Percentiles rank a stretch among this genome's conserved stretches.
These are phyloP conservation scores for Trichocomaceae sp. DNA, from an alignment of 2,329 filamentous ascomycete genomes.

Conservation along the genomic window DNA sequence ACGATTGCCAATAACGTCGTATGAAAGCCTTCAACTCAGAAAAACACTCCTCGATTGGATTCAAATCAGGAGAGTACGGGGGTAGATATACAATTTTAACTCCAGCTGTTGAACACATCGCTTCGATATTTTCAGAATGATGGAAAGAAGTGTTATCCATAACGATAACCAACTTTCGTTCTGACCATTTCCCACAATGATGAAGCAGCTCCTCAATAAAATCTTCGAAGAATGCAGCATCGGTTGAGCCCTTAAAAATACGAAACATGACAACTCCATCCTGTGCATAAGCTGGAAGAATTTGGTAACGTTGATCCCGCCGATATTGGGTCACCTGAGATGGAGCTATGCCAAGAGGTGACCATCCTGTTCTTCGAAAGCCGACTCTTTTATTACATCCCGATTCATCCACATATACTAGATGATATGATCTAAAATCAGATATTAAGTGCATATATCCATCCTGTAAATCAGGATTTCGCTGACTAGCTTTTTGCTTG, in stretches of 20 bases:
- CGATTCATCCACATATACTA: neutral
- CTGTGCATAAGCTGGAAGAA: constrained; percentile 28
- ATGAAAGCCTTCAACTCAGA: too few species aligned
- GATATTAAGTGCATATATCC: neutral
- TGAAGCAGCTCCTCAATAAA: constrained; percentile 25
- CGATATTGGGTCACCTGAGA: constrained; percentile 20
- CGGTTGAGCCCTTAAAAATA: constrained; percentile 26
- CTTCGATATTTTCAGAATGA: too few species aligned
- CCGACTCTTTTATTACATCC: constrained; percentile 5
- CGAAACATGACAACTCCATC: constrained; percentile 24
- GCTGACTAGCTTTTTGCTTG: neutral
- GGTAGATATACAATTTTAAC: constrained; percentile 17
- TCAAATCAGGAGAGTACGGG: too few species aligned
- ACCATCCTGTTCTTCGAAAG: constrained; percentile 32
- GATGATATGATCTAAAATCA: neutral
- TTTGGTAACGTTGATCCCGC: constrained; percentile 21
- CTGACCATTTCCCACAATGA: constrained; percentile 20
- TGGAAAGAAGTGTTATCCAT: too few species aligned
- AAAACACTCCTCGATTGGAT: too few species aligned
- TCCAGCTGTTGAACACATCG: too few species aligned
- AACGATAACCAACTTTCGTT: constrained; percentile 23
- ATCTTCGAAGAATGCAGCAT: constrained; percentile 25
- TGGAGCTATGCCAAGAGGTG: constrained; percentile 26
- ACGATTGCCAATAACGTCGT: neutral
- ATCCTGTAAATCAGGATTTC: neutral